Percentiles rank a stretch among this genome's conserved stretches.
Conservation (phyloP, 2,329 filamentous ascomycete genomes). For the Colletotrichum liaoningense region DNA sequence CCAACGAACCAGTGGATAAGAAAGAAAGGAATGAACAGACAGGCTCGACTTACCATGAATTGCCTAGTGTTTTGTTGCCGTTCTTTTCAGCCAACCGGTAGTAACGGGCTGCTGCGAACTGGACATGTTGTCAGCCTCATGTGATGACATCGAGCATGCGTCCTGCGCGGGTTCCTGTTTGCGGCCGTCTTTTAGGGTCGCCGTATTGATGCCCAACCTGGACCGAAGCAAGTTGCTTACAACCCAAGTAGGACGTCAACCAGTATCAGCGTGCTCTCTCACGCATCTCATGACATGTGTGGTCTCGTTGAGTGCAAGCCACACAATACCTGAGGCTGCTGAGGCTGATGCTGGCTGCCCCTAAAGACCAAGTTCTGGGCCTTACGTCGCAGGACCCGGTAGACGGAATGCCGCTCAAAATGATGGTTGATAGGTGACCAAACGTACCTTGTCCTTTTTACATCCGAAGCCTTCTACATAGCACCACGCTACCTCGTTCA, state of each 20-base stretch:
- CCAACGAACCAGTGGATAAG: slow-evolving; percentile 9
- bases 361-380: neutral
- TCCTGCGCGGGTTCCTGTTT: slow-evolving; percentile 10
- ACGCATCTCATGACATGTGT: slow-evolving; percentile 18
- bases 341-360: slow-evolving; percentile 23
- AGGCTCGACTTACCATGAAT: slow-evolving; percentile 82
- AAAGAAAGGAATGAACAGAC: slow-evolving; percentile 25
- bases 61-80: slow-evolving; percentile 90
- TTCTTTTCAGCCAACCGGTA: slow-evolving; percentile 90
- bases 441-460: slow-evolving; percentile 96
- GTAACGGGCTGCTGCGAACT: slow-evolving; percentile 89
- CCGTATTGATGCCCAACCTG: slow-evolving; percentile 55
- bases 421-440: slow-evolving; percentile 40
- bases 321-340: neutral
- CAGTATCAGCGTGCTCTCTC: slow-evolving; percentile 25
- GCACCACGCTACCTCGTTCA: slow-evolving; percentile 98
- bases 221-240: slow-evolving; percentile 16
- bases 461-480: slow-evolving; percentile 97
- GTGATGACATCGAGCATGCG: slow-evolving; percentile 43
- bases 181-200: slow-evolving; percentile 36
- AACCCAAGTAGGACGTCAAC: neutral
- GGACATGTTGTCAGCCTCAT: slow-evolving; percentile 62
- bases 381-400: slow-evolving; percentile 3
- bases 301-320: slow-evolving; percentile 16
- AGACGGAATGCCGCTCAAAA: slow-evolving; percentile 23